A percentile compares a stretch with the other conserved stretches of the same genome.
Evolutionary conservation across 768 basidiomycete genomes (phyloP).

Genomic region (Serendipita sp.): DNA sequence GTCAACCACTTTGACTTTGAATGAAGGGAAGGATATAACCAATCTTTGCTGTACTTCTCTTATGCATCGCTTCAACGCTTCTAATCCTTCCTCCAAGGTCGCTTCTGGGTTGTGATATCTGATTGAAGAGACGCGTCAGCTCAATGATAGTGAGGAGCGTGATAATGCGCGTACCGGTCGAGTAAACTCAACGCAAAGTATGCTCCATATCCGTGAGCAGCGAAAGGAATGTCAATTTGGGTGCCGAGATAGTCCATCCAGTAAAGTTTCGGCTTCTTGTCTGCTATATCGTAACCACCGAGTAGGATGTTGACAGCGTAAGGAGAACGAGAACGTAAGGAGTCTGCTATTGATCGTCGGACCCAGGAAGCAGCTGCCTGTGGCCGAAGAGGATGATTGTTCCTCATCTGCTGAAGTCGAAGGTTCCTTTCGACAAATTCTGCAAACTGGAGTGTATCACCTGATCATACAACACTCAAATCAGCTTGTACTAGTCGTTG

Average conservation of each 20-base stretch:
- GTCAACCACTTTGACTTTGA: conserved; percentile 84
- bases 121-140: conserved; percentile 8
- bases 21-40: conserved; percentile 62
- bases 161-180: conserved; percentile 47
- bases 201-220: conserved; percentile 86
- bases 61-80: conserved; percentile 70
- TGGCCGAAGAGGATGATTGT: conserved; percentile 78
- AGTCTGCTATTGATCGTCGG: conserved; percentile 75
- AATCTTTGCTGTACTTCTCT: conserved; percentile 74
- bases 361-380: conserved; percentile 91
- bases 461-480: conserved; percentile 24
- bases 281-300: conserved; percentile 68
- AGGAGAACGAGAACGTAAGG: conserved; percentile 71
- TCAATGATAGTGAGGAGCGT: neutral
- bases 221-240: conserved; percentile 74
- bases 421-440: conserved; percentile 95
- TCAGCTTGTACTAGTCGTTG: neutral
- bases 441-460: conserved; percentile 92
- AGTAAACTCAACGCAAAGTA: conserved; percentile 87
- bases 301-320: conserved; percentile 88
- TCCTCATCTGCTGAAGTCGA: conserved; percentile 88
- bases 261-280: conserved; percentile 57
- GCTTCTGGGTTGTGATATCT: conserved; percentile 90
- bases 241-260: conserved; percentile 98
- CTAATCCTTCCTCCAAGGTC: conserved; percentile 70